Evolutionary conservation across 2,329 filamentous ascomycete species (phyloP).

Genomic region (Pochonia chlamydosporia): DNA sequence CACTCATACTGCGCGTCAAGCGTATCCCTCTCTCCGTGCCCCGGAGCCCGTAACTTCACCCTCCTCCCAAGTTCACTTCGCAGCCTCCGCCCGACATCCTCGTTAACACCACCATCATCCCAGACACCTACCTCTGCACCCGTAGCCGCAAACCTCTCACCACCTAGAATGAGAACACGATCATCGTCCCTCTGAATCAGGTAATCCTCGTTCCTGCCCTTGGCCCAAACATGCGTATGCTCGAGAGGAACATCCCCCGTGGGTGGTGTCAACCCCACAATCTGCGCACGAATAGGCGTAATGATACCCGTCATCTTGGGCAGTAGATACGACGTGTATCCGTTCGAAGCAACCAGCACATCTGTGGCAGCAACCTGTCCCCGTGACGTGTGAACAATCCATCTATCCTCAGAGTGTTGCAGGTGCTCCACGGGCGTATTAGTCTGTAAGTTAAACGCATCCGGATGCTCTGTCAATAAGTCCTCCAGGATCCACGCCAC

Average conservation of each 20-base stretch:
- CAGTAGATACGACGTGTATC: slow-evolving; percentile 71
- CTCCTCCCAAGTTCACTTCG: slow-evolving; percentile 35
- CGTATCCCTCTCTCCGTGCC: slow-evolving; percentile 31
- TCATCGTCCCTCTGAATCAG: slow-evolving; percentile 61
- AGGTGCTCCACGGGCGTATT: slow-evolving; percentile 58
- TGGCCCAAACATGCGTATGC: slow-evolving; percentile 60
- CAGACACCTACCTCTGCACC: slow-evolving; percentile 45
- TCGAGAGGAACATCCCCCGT: slow-evolving; percentile 31
- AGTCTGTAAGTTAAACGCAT: slow-evolving; percentile 66
- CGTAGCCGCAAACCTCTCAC: slow-evolving; percentile 53
- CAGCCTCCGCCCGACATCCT: slow-evolving; percentile 50
- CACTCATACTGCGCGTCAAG: slow-evolving; percentile 57
- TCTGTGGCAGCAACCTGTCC: slow-evolving; percentile 58
- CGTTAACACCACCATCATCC: slow-evolving; percentile 54
- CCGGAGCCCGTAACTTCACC: slow-evolving; percentile 34
- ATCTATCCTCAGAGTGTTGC: slow-evolving; percentile 33
- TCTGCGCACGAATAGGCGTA: slow-evolving; percentile 70
- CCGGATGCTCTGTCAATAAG: slow-evolving; percentile 35
- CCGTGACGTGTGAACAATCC: slow-evolving; percentile 61
- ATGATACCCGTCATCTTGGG: slow-evolving; percentile 65
- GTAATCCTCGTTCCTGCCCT: slow-evolving; percentile 57
- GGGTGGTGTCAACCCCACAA: slow-evolving; percentile 60
- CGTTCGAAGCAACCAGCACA: slow-evolving; percentile 78
- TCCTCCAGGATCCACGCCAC: slow-evolving; percentile 64
- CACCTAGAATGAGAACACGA: slow-evolving; percentile 62